Evolutionary conservation across 768 basidiomycete genomes (phyloP).

Genomic region (Collybia mongolica): DNA sequence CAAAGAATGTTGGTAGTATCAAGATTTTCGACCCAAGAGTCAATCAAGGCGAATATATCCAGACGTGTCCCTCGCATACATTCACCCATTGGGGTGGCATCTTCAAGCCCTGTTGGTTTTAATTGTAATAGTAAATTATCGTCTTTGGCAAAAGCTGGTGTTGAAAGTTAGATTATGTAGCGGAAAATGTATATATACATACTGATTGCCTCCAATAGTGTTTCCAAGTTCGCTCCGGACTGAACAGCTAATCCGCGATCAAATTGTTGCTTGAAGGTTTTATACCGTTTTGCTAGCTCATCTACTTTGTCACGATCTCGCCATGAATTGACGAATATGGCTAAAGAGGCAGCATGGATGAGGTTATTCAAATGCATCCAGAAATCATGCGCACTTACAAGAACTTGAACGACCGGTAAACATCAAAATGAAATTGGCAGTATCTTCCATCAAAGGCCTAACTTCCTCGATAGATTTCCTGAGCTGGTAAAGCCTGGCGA

Average conservation of each 20-base stretch:
- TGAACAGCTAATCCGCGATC: slow-evolving; percentile 22
- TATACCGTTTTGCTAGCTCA: slow-evolving; percentile 13
- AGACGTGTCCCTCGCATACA: slow-evolving; percentile 15
- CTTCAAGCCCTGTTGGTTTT: slow-evolving; percentile 6
- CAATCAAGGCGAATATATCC: slow-evolving; percentile 11
- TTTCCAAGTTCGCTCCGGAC: slow-evolving; percentile 12
- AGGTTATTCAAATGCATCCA: neutral
- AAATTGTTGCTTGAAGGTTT: slow-evolving; percentile 19
- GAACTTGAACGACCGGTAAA: slow-evolving; percentile 8
- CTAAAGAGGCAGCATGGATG: slow-evolving; percentile 3
- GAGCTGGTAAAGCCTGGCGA: slow-evolving; percentile 16
- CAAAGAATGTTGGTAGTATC: slow-evolving; percentile 26
- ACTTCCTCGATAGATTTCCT: slow-evolving; percentile 21
- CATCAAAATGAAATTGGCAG: slow-evolving; percentile 19
- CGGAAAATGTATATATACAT: neutral
- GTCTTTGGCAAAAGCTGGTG: slow-evolving; percentile 10
- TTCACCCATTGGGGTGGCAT: neutral
- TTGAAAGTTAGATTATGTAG: neutral
- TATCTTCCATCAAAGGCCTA: slow-evolving; percentile 18
- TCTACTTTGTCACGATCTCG: slow-evolving; percentile 14
- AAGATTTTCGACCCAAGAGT: slow-evolving; percentile 31
- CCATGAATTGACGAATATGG: slow-evolving; percentile 7
- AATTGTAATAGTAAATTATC: slow-evolving; percentile 11
- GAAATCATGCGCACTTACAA: slow-evolving; percentile 4
- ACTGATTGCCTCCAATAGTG: slow-evolving; percentile 11